These are phyloP conservation scores for Diaporthe australafricana DNA, from an alignment of 2,329 filamentous ascomycete genomes.

Conservation along the genomic window DNA sequence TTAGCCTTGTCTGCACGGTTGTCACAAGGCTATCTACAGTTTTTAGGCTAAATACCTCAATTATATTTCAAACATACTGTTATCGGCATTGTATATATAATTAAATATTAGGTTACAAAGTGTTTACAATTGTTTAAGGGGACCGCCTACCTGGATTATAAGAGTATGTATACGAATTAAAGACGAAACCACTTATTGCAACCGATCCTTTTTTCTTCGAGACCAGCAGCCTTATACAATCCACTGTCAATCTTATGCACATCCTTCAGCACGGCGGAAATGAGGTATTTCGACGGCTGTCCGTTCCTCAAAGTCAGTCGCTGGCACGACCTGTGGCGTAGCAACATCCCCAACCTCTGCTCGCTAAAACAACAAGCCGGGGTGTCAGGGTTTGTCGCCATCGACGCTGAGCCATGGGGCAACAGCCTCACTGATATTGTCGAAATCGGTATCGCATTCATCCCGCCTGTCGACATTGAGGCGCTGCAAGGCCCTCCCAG, in stretches of 20 bases:
- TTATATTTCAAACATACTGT: no score
- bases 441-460: constrained; percentile 14
- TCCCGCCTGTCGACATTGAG: constrained; percentile 1
- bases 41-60: no score
- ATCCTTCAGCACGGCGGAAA: not conserved
- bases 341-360: constrained; percentile 12
- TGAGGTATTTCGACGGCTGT: constrained; percentile 13
- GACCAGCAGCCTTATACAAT: not conserved
- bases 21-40: no score
- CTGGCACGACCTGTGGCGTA: constrained; percentile 9
- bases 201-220: not conserved
- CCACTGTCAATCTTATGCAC: not conserved
- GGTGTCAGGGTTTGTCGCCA: constrained; percentile 6
- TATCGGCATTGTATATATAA: no score
- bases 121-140: no score
- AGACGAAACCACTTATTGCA: no score
- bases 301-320: constrained; percentile 12
- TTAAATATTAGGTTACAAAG: no score
- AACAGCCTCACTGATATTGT: constrained; percentile 10
- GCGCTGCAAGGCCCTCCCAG: constrained; percentile 6
- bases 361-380: constrained; percentile 14
- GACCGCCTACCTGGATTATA: no score
- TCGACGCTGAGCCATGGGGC: constrained; percentile 18
- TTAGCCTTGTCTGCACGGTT: no score
- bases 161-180: no score